Evolutionary conservation across 129 eudicot genomes (phyloP).

Genomic region (Silybum marianum): DNA sequence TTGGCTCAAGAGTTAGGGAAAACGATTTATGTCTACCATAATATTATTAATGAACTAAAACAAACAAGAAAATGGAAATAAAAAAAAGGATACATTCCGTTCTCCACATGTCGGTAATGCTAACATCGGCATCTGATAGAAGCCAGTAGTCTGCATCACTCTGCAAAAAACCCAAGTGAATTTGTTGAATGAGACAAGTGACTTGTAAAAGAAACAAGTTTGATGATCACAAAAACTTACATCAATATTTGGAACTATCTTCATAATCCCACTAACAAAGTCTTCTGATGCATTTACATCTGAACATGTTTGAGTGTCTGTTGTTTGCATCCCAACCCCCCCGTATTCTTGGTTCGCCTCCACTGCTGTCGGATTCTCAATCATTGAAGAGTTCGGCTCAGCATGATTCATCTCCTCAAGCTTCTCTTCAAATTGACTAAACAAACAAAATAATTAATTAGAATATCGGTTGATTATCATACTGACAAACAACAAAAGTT

Average conservation of each 20-base stretch:
- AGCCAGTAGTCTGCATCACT: conserved; percentile 93
- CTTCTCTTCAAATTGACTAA: conserved; percentile 96
- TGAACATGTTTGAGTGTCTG: conserved; percentile 42
- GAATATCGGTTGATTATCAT: background rate
- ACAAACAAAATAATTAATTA: conserved; percentile 1
- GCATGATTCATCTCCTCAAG: conserved; percentile 74
- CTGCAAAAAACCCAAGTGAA: conserved; percentile 45
- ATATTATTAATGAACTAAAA: background rate
- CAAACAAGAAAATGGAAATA: background rate
- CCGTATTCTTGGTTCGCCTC: conserved; percentile 41
- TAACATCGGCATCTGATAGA: conserved; percentile 76
- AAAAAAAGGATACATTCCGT: conserved; percentile 69
- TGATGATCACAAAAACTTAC: conserved; percentile 55
- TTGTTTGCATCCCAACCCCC: conserved; percentile 39
- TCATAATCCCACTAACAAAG: conserved; percentile 82
- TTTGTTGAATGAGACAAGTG: background rate
- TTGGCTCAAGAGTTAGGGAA: conserved; percentile 44
- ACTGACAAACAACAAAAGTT: background rate
- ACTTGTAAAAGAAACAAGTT: background rate
- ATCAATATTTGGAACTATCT: conserved; percentile 92
- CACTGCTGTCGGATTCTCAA: conserved; percentile 31
- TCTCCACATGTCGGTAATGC: conserved; percentile 89
- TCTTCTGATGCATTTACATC: conserved; percentile 70
- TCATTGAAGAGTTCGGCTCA: conserved; percentile 47
- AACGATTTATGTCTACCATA: background rate